Conservation (phyloP, 306 rosid species). For the Sicyos edulis region DNA sequence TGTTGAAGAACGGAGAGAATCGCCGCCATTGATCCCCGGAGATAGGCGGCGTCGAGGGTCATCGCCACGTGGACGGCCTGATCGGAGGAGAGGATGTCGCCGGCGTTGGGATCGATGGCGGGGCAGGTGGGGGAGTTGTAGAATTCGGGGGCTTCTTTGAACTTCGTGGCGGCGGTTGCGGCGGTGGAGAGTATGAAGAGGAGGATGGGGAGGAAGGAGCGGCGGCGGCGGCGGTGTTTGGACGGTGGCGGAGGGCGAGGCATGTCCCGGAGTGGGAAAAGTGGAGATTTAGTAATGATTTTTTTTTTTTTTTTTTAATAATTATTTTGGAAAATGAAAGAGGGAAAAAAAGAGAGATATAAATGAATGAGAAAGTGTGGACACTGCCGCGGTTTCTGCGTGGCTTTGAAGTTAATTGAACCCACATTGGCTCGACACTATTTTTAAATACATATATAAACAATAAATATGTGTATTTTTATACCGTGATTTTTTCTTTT, state of each 20-base stretch:
- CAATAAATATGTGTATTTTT: too few relatives aligned
- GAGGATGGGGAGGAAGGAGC: conserved; percentile 20
- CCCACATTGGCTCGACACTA: background rate
- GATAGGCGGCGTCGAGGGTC: conserved; percentile 80
- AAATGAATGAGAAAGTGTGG: conserved; percentile 14
- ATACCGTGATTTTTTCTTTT: too few relatives aligned
- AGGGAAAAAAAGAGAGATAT: conserved; percentile 5
- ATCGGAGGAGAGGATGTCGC: conserved; percentile 29
- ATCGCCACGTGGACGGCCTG: conserved; percentile 67
- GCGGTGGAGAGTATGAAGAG: background rate
- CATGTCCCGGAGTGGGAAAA: conserved; percentile 1
- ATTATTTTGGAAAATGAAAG: conserved; percentile 4
- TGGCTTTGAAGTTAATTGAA: conserved; percentile 34
- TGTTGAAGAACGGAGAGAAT: conserved; percentile 90
- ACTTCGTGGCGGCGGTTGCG: conserved; percentile 26
- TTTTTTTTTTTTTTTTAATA: too few relatives aligned
- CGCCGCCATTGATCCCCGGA: conserved; percentile 94
- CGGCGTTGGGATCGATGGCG: conserved; percentile 2
- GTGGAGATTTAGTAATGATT: too few relatives aligned
- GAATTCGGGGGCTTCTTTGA: conserved; percentile 88
- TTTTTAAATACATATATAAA: too few relatives aligned
- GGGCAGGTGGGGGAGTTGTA: conserved; percentile 67
- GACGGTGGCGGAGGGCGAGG: conserved; percentile 13
- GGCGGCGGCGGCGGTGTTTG: background rate
- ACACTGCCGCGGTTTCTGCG: conserved; percentile 23